phyloP scores from a whole-genome alignment of 1,139 yeast species.

The Candida sojae region DNA sequence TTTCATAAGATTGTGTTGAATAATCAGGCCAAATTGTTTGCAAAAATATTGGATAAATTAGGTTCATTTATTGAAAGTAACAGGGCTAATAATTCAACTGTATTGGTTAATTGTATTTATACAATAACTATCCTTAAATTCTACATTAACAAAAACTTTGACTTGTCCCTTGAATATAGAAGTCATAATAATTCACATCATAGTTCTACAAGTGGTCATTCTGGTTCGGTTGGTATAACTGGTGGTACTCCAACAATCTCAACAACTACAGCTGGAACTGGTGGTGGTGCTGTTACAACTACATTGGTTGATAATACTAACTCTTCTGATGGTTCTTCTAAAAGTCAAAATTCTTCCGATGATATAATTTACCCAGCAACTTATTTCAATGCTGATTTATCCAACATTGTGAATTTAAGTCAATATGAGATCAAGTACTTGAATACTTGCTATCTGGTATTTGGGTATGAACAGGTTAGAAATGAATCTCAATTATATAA shows the following conservation, averaged over 20 bases:
- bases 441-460: conserved; percentile 22
- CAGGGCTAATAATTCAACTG: conserved; percentile 18
- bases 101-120: conserved; percentile 30
- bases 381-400: conserved; percentile 7
- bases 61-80: conserved; percentile 13
- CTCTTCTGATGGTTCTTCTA: not conserved
- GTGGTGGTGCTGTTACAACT: not conserved
- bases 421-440: conserved; percentile 29
- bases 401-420: conserved; percentile 19
- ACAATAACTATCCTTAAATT: conserved; percentile 34
- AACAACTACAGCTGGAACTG: not conserved
- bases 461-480: conserved; percentile 20
- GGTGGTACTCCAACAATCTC: not conserved
- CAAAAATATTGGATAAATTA: conserved; percentile 25
- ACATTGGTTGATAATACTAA: not conserved
- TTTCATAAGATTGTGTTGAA: conserved; percentile 23
- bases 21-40: conserved; percentile 36
- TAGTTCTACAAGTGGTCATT: not conserved
- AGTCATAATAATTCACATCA: not conserved
- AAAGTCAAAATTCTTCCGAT: not conserved
- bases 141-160: conserved; percentile 23
- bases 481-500: conserved; percentile 33
- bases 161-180: conserved; percentile 9
- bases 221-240: not conserved
- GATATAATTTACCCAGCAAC: conserved; percentile 3